Evolutionary conservation across 805 yeast genomes (phyloP), one percentile per base, ranked within the genome.

Genomic region (Saccharomyces mikatae): DNA sequence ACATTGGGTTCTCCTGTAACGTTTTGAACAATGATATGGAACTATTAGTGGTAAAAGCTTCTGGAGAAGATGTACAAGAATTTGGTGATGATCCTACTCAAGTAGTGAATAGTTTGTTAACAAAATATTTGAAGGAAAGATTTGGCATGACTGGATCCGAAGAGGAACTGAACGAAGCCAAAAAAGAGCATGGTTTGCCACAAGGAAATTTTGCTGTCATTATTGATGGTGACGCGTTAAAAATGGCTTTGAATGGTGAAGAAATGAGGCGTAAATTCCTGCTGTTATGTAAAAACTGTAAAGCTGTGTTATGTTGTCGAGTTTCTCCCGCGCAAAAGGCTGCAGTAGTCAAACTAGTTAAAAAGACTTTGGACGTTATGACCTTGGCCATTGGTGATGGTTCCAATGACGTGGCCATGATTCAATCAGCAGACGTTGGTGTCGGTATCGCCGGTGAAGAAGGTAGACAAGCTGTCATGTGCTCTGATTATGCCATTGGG

Each of bases 361-460:
- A 86, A 66, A 81, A 81, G 28, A 79, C 82, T 21, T 73, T 87
- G 49, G 82, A 82, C 59, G 96, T 87, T 27, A 87, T 87, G 91
- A 87, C 95, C 0, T 72, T 87, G 56, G 92, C 95, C 5, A 86
- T 87, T 65, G 96, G 96, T 61, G 96, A 87, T 71, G 96, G 96
- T 52, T 84, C 95, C 13, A 87, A 87, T 67, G 96, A 87, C 73
- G 96, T 87, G 55, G 91, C 95, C 6, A 87, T 87, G 96, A 87
- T 87, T 62, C 96, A 87, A 69, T 83, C 90, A 17, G 94, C 95
- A 0, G 85, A 87, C 71, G 85, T 87, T 50, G 96, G 96, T 65
- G 87, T 87, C 54, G 96, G 96, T 73, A 87, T 87, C 65, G 91
- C 91, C 2, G 96, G 96, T 72, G 95, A 87, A 73, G 96, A 87